These are phyloP conservation scores for Eutrema yunnanense DNA, from an alignment of 345 rosid species.

Conservation along the genomic window DNA sequence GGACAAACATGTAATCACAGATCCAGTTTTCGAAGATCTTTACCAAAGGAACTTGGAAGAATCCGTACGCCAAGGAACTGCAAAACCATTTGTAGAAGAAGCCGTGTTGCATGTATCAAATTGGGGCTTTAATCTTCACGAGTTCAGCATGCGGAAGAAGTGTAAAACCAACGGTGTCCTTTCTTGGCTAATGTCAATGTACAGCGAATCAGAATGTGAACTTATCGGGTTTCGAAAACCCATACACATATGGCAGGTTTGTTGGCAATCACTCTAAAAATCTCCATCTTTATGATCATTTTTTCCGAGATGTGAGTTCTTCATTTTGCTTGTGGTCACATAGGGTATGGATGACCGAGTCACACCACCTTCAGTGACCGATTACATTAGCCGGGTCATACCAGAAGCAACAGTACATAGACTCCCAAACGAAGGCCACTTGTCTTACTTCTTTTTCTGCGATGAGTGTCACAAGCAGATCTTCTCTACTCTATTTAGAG, in stretches of 20 bases:
- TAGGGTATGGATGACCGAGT: conserved; percentile 79
- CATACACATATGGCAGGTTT: conserved; percentile 96
- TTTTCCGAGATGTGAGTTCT: neutral
- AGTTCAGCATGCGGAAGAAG: conserved; percentile 62
- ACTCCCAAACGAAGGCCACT: conserved; percentile 82
- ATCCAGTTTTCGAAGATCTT: conserved; percentile 55
- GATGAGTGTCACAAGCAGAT: conserved; percentile 74
- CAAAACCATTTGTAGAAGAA: conserved; percentile 78
- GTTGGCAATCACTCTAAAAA: conserved; percentile 7
- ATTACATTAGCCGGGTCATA: conserved; percentile 68
- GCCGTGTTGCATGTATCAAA: conserved; percentile 60
- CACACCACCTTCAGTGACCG: conserved; percentile 53
- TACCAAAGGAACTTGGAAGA: conserved; percentile 94
- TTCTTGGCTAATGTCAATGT: conserved; percentile 74
- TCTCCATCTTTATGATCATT: neutral
- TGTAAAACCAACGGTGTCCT: conserved; percentile 61
- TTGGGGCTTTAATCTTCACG: conserved; percentile 80
- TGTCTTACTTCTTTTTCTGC: conserved; percentile 73
- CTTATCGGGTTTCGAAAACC: conserved; percentile 67
- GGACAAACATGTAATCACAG: conserved; percentile 60
- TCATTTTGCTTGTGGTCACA: conserved; percentile 21
- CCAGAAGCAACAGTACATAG: conserved; percentile 58
- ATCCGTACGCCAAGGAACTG: conserved; percentile 73
- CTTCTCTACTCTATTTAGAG: conserved; percentile 64
- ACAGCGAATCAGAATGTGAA: conserved; percentile 71